Base-by-base conservation (phyloP, 2,329 filamentous ascomycete species). In the Pseudogymnoascus destructans region DNA sequence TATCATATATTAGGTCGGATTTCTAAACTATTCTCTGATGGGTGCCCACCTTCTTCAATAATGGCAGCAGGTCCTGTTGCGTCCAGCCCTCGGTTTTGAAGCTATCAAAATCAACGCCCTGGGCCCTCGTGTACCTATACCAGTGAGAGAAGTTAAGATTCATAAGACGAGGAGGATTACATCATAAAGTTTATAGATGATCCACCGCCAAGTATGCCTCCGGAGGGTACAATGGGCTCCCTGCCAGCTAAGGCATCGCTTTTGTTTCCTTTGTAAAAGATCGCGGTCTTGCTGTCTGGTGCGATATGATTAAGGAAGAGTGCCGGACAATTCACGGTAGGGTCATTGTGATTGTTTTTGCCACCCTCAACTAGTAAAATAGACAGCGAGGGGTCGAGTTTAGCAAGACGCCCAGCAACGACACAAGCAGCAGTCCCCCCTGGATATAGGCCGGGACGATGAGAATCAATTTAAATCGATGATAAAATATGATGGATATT, bases 121-220 rank as follows among this genome's bases (percentile, higher is more conserved):
- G 73, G 10, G 72, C 73, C 25, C 74, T 67, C 2, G 73, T 73
- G 62, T 76, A 76, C 36, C 36, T 40, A 40, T 19, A 19, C 19
- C 10, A 17, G 17, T 40, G 15, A 40, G 36, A 17, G 36, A 40
- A 19, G 15, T 19, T 9, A 40, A 40, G 15, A 68, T 68, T 68
- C 70, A 73, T 70, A 40, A 11, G 36, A 17, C 17, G 36, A 11
- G 36, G 36, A 17, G 15, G 9, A 40, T 19, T 40, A 49, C 54
- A 79, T 77, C 77, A 82, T 78, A 61, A 77, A 79, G 62, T 84
- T 83, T 54, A 84, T 73, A 0, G 78, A 78, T 13, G 75, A 79
- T 5, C 82, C 81, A 5, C 84, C 85, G 15, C 85, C 85, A 0
- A 87, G 73, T 0, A 80, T 76, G 21, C 75, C 74, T 7, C 72